Percentiles rank a stretch among this genome's conserved stretches.
Conservation (phyloP, 208 protist genomes). For the Leishmania guyanensis region DNA sequence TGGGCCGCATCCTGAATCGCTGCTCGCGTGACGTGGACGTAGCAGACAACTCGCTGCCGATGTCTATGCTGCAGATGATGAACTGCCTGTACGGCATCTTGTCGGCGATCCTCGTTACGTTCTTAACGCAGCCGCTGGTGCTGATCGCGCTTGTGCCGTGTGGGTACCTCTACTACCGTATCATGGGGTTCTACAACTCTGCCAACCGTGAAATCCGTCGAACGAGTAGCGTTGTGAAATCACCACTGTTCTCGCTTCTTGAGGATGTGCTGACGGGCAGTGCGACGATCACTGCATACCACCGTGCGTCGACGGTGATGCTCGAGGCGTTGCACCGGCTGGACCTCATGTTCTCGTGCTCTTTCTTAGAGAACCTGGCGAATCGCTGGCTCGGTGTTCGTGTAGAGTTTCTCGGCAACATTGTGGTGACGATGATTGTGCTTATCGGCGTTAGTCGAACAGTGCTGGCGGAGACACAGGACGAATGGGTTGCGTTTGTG, state of each 20-base stretch:
- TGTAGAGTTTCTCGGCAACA: slow-evolving; percentile 76
- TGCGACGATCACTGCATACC: slow-evolving; percentile 85
- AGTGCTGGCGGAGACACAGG: neutral
- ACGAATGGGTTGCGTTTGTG: slow-evolving; percentile 5
- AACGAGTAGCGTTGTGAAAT: slow-evolving; percentile 84
- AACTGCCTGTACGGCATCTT: slow-evolving; percentile 49
- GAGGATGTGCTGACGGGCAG: slow-evolving; percentile 89
- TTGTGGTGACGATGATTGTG: slow-evolving; percentile 62
- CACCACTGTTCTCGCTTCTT: slow-evolving; percentile 93
- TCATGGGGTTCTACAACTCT: slow-evolving; percentile 89
- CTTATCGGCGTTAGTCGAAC: slow-evolving; percentile 36
- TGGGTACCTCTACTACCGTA: slow-evolving; percentile 81
- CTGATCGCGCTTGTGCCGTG: slow-evolving; percentile 56
- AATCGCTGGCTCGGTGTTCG: slow-evolving; percentile 92
- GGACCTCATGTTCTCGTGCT: slow-evolving; percentile 52
- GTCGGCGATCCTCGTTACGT: slow-evolving; percentile 56
- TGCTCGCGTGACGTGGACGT: slow-evolving; percentile 92
- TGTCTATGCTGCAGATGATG: slow-evolving; percentile 25
- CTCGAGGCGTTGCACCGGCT: slow-evolving; percentile 47
- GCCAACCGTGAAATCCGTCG: slow-evolving; percentile 90
- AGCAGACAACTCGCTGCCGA: slow-evolving; percentile 67
- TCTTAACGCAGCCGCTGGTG: slow-evolving; percentile 48
- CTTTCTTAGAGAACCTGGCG: slow-evolving; percentile 48
- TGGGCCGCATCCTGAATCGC: slow-evolving; percentile 95
- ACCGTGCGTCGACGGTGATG: slow-evolving; percentile 7